Base-by-base conservation (phyloP, 257 asterid species). In the Nicotiana attenuata region DNA sequence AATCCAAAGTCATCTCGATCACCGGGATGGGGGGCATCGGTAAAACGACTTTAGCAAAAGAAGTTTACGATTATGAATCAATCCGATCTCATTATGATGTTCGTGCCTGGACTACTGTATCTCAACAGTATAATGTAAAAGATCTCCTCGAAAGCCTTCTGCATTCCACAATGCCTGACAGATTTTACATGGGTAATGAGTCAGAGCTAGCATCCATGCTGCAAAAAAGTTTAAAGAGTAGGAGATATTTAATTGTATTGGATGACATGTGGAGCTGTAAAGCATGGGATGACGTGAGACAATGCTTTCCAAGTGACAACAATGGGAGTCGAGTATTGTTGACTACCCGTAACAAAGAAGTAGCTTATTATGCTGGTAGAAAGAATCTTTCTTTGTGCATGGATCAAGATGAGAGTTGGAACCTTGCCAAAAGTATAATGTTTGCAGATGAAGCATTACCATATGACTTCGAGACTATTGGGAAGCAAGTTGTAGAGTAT, bases 11-110 rank as follows among this genome's bases (percentile, higher is more conserved):
- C 0, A 63, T 83, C 11, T 41, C 83, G 0, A 69, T 83, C n/a
- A 61, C 47, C 7, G 83, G 86, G 50, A 83, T 79, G 86, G 66
- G 80, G 1, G 83, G 85, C 14, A 35, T 82, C 1, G 85, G 85
- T 10, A 78, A 83, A 57, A 77, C 85, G 15, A 77, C 82, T 6
- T 33, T 83, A 10, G 85, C 82, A 1, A 65, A 56, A 22, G 67
- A 55, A 31, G 47, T 80, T 13, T 83, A 45, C 15, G 31, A 67
- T 8, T 20, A 57, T 65, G 53, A 35, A 24, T 10, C 0, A 15
- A 60, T 77, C 22, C 3, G 15, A 5, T 16, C 4, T 33, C 50
- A 77, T 33, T 83, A 77, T 47, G 78, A 83, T 20, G 10, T 78
- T 41, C 57, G 73, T 13, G 76, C 86, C 19, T 83, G 86, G 86